These are phyloP conservation scores for Hydnomerulius pinastri DNA, from an alignment of 768 basidiomycete species.

Conservation along the genomic window DNA sequence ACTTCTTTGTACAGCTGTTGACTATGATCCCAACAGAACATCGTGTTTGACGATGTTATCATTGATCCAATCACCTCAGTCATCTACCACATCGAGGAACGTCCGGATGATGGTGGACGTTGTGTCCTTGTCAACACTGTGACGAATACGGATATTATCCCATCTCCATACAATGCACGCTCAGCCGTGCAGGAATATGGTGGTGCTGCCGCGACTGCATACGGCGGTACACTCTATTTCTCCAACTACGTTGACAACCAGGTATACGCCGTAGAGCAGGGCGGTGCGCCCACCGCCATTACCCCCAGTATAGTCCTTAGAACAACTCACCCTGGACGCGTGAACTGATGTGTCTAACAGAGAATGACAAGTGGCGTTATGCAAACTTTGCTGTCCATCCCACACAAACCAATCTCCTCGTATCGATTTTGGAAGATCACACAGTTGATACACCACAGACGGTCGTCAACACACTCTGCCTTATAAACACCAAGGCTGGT, in stretches of 20 bases:
- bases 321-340: slow-evolving; percentile 7
- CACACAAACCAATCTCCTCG: slow-evolving; percentile 46
- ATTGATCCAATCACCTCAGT: slow-evolving; percentile 47
- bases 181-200: slow-evolving; percentile 68
- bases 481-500: slow-evolving; percentile 48
- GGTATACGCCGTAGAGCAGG: slow-evolving; percentile 44
- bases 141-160: slow-evolving; percentile 48
- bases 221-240: slow-evolving; percentile 53
- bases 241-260: slow-evolving; percentile 53
- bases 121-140: slow-evolving; percentile 53
- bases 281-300: slow-evolving; percentile 41
- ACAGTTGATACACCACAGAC: slow-evolving; percentile 43
- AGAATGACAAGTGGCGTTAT: slow-evolving; percentile 38
- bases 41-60: slow-evolving; percentile 43
- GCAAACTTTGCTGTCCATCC: slow-evolving; percentile 60
- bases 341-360: background rate
- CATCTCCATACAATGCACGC: slow-evolving; percentile 51
- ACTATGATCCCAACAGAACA: slow-evolving; percentile 15
- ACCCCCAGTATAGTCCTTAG: slow-evolving; percentile 51
- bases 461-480: slow-evolving; percentile 49
- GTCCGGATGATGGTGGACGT: slow-evolving; percentile 55
- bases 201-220: slow-evolving; percentile 54
- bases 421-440: slow-evolving; percentile 70
- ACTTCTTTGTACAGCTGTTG: slow-evolving; percentile 35
- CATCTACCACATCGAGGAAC: slow-evolving; percentile 58